A percentile compares a stretch with the other conserved stretches of the same genome.
phyloP scores from a whole-genome alignment of 768 basidiomycete genomes.

The Solioccasus polychromus region DNA sequence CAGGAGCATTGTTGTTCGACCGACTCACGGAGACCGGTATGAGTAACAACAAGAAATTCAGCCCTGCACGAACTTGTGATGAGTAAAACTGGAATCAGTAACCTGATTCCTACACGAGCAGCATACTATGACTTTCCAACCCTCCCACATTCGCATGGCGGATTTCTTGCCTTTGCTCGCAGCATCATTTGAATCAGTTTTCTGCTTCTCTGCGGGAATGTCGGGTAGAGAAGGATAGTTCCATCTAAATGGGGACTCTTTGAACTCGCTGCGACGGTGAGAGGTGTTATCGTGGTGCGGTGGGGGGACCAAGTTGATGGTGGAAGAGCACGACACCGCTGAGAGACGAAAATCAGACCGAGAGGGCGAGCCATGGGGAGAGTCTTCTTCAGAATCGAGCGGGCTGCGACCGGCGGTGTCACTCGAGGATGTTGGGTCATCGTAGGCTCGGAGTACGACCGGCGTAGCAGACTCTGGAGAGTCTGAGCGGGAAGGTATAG shows the following conservation, averaged over 20 bases:
- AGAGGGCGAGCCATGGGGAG: constrained; percentile 12
- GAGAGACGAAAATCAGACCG: constrained; percentile 25
- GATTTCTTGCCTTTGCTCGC: constrained; percentile 4
- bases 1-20: background rate
- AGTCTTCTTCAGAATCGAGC: constrained; percentile 2
- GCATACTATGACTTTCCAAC: constrained; percentile 53
- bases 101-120: constrained; percentile 49
- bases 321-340: constrained; percentile 21
- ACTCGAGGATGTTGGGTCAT: constrained; percentile 4
- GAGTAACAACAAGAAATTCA: constrained; percentile 63
- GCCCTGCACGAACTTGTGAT: constrained; percentile 43
- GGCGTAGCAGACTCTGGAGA: constrained; percentile 31
- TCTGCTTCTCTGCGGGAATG: constrained; percentile 12
- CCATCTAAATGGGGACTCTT: constrained; percentile 32
- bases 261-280: constrained; percentile 19
- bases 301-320: constrained; percentile 23
- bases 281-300: constrained; percentile 8
- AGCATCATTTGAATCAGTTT: background rate
- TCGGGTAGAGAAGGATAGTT: constrained; percentile 24
- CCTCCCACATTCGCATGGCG: constrained; percentile 35
- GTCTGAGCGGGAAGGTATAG: constrained; percentile 10
- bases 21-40: constrained; percentile 65
- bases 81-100: background rate
- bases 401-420: background rate
- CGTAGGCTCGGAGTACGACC: constrained; percentile 25